Percentiles rank a stretch among this genome's conserved stretches.
These are phyloP conservation scores for Tulasnella sp. DNA, from an alignment of 768 basidiomycete genomes.

Conservation along the genomic window DNA sequence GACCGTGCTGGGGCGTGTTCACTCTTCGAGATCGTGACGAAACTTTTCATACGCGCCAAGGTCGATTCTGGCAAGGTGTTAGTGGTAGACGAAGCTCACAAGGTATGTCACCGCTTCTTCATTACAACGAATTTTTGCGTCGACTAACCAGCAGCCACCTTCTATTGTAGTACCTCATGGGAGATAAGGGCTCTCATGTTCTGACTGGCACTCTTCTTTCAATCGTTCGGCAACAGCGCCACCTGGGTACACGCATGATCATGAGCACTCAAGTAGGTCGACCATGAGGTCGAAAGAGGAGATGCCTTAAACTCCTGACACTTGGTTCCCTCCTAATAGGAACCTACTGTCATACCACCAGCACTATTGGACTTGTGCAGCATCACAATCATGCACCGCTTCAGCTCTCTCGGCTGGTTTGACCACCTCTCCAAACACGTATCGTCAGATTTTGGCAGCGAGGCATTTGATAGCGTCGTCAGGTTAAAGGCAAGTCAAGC, in stretches of 20 bases:
- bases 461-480: slow-evolving; percentile 65
- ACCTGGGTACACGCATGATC: slow-evolving; percentile 25
- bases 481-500: slow-evolving; percentile 51
- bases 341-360: slow-evolving; percentile 25
- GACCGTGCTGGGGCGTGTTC: slow-evolving; percentile 64
- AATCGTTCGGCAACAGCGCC: slow-evolving; percentile 27
- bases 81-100: slow-evolving; percentile 26
- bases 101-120: slow-evolving; percentile 42
- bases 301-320: not conserved
- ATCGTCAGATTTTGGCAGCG: slow-evolving; percentile 53
- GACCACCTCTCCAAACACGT: slow-evolving; percentile 42
- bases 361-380: slow-evolving; percentile 22
- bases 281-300: not conserved
- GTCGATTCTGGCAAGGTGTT: slow-evolving; percentile 23
- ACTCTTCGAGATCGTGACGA: slow-evolving; percentile 64
- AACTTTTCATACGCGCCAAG: slow-evolving; percentile 50
- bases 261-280: slow-evolving; percentile 25
- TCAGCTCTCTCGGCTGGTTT: slow-evolving; percentile 17
- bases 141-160: not conserved
- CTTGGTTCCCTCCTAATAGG: not conserved
- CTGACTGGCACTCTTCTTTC: slow-evolving; percentile 4
- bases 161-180: slow-evolving; percentile 19
- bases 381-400: slow-evolving; percentile 18
- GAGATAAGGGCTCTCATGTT: slow-evolving; percentile 38
- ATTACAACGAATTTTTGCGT: not conserved